A percentile compares a stretch with the other conserved stretches of the same genome.
Conservation (phyloP, 1,139 yeast species). For the Zygoascus sp. region DNA sequence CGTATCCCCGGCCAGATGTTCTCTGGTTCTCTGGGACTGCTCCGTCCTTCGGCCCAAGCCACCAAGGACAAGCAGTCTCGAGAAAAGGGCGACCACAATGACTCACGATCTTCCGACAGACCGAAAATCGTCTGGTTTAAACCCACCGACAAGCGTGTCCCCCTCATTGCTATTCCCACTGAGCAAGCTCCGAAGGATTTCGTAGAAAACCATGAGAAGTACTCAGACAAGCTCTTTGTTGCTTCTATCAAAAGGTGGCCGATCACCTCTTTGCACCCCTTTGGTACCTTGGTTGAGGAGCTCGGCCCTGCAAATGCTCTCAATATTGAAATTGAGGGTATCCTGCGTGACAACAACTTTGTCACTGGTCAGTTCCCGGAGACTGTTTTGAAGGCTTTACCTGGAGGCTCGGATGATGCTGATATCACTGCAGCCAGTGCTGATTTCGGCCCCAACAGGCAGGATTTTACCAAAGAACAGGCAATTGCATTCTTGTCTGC, state of each 20-base stretch:
- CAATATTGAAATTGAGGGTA: constrained; percentile 79
- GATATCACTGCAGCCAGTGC: constrained; percentile 35
- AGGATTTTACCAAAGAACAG: constrained; percentile 57
- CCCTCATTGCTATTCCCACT: constrained; percentile 95
- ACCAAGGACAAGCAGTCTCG: constrained; percentile 68
- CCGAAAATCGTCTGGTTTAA: constrained; percentile 99
- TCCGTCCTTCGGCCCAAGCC: constrained; percentile 95
- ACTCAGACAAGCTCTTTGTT: constrained; percentile 77
- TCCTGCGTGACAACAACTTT: constrained; percentile 88
- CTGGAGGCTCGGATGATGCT: constrained; percentile 24
- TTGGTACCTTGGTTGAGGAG: constrained; percentile 86
- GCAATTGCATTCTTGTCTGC: constrained; percentile 49
- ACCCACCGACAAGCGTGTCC: constrained; percentile 96
- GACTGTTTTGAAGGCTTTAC: constrained; percentile 40
- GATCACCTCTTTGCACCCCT: constrained; percentile 95
- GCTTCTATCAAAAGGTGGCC: constrained; percentile 99
- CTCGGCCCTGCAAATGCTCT: constrained; percentile 78
- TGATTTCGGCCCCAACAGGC: constrained; percentile 39
- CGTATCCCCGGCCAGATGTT: constrained; percentile 96
- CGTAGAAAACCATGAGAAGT: constrained; percentile 83
- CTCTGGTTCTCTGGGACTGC: constrained; percentile 79
- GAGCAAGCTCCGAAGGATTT: constrained; percentile 97
- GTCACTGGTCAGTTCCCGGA: constrained; percentile 73
- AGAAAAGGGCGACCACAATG: constrained; percentile 35
- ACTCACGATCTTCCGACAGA: constrained; percentile 35